Base-by-base conservation (phyloP, 2,329 filamentous ascomycete species). In the Claviceps pazoutovae region DNA sequence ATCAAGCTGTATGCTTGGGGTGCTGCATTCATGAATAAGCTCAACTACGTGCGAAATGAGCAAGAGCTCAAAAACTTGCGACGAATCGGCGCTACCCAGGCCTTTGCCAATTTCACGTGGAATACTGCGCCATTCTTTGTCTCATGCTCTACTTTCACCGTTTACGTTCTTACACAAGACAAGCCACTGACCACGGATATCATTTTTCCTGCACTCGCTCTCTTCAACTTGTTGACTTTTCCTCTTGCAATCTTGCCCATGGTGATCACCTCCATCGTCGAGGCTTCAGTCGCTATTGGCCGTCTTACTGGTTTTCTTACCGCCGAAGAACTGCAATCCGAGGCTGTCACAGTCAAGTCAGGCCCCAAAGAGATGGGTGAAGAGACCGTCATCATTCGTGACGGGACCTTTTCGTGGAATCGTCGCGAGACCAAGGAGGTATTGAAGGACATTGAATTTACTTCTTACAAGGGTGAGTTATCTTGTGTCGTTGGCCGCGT, bases 1-100 rank as follows among this genome's bases (percentile, higher is more conserved):
- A 93, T 98, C 73, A 98, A 98, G 72, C 79, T 98, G 19, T 98
- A 96, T 66, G 93, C 93, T 34, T 98, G 93, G 93, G 91, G 90
- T 36, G 85, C 84, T 34, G 91, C 93, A 14, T 98, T 98, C 65
- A 95, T 96, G 83, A 93, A 89, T 68, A 95, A 95, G 70, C 80
- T 98, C 54, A 97, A 93, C 70, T 86, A 87, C 66, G 89, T 98
- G 55, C 83, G 93, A 68, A 98, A 98, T 68, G 93, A 98, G 62
- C 80, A 88, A 60, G 93, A 98, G 69, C 74, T 98, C 51, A 93
- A 93, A 72, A 98, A 94, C 26, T 76, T 98, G 52, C 85, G 93
- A 56, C 96, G 91, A 69, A 98, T 98, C 59, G 93, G 93, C 55
- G 91, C 90, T 21, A 87, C 89, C 2, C 90, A 96, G 66, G 88